Evolutionary conservation across 768 basidiomycete genomes (phyloP).

Genomic region (Termitomyces sp.): DNA sequence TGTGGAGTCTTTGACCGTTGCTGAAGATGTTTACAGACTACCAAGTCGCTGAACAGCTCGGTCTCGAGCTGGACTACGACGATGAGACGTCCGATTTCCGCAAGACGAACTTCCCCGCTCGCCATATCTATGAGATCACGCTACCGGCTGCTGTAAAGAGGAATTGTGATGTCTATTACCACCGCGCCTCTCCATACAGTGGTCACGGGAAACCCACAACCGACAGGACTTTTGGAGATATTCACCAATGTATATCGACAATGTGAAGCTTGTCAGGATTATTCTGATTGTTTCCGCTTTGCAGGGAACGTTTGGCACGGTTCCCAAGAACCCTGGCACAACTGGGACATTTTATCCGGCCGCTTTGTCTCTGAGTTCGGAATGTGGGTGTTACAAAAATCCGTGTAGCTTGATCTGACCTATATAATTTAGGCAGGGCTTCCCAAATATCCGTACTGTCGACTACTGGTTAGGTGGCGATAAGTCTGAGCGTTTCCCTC

Average conservation of each 20-base stretch:
- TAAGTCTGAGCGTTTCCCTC: conserved; percentile 74
- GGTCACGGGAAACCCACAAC: conserved; percentile 68
- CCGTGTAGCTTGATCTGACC: not conserved
- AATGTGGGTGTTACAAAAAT: conserved; percentile 50
- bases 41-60: conserved; percentile 76
- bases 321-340: conserved; percentile 88
- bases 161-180: conserved; percentile 71
- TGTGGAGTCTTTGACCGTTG: not conserved
- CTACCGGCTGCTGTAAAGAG: conserved; percentile 72
- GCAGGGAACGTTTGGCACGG: conserved; percentile 95
- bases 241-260: conserved; percentile 74
- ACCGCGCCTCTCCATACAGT: conserved; percentile 87
- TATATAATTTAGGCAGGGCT: conserved; percentile 64
- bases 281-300: not conserved
- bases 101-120: conserved; percentile 83
- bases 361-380: conserved; percentile 96
- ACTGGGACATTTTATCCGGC: conserved; percentile 88
- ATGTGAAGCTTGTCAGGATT: not conserved
- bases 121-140: conserved; percentile 86
- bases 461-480: conserved; percentile 87
- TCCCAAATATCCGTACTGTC: conserved; percentile 84
- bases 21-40: conserved; percentile 52
- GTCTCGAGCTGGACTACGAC: conserved; percentile 79
- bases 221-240: conserved; percentile 79
- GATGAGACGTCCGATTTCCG: conserved; percentile 85